Evolutionary conservation across 148 eudicot species (phyloP).

Genomic region (Polygonum maritimum): DNA sequence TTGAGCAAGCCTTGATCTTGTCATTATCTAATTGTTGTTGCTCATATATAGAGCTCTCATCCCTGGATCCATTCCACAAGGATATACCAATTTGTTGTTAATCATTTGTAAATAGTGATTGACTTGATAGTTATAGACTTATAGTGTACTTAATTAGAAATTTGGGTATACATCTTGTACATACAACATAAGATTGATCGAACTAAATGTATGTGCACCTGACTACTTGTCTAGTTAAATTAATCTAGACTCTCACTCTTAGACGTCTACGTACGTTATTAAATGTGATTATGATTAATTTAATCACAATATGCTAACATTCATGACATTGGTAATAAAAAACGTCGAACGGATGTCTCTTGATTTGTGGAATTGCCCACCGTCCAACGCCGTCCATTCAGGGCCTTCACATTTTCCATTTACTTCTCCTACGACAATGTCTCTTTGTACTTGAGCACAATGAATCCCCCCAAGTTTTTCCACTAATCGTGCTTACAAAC

Average conservation of each 20-base stretch:
- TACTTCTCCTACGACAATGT: background rate
- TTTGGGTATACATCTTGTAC: too few species aligned
- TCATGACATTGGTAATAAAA: background rate
- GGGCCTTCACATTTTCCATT: background rate
- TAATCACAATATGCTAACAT: background rate
- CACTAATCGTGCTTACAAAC: background rate
- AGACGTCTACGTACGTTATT: background rate
- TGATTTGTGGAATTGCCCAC: background rate
- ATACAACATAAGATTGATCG: too few species aligned
- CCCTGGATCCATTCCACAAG: background rate
- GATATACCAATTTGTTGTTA: too few species aligned
- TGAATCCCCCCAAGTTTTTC: too few species aligned
- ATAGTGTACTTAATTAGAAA: too few species aligned
- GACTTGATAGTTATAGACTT: too few species aligned
- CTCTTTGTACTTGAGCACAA: background rate
- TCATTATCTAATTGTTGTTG: background rate
- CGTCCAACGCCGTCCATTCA: background rate
- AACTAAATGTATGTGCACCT: too few species aligned
- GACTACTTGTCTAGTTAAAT: too few species aligned
- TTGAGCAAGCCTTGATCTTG: constrained; percentile 8
- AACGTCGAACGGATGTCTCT: background rate
- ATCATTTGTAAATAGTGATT: too few species aligned
- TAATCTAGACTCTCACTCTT: too few species aligned
- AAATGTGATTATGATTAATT: background rate
- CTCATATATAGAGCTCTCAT: background rate